phyloP scores from a whole-genome alignment of 2,329 filamentous ascomycete species.

The Botrytis medusae region DNA sequence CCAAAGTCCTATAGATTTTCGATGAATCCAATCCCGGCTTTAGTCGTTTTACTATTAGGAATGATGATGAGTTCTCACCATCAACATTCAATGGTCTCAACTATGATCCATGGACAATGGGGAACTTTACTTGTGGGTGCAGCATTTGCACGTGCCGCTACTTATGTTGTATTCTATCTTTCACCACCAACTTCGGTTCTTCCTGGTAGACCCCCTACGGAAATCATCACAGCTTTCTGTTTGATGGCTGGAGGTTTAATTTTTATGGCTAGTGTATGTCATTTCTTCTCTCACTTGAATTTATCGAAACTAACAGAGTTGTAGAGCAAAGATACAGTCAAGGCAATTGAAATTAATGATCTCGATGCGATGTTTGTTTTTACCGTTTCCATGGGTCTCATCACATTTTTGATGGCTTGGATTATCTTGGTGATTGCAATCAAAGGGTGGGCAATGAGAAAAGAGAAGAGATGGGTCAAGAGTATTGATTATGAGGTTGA shows the following conservation, averaged over 20 bases:
- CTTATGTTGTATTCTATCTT: constrained; percentile 78
- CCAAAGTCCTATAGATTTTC: constrained; percentile 72
- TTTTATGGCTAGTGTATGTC: constrained; percentile 84
- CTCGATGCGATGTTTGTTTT: constrained; percentile 93
- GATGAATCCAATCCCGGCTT: constrained; percentile 82
- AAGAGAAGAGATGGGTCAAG: constrained; percentile 36
- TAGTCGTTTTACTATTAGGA: constrained; percentile 83
- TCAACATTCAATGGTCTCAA: constrained; percentile 70
- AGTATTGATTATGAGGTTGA: not conserved
- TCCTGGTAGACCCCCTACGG: constrained; percentile 82
- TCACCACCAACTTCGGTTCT: constrained; percentile 77
- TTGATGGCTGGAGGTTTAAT: constrained; percentile 83
- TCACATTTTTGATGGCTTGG: constrained; percentile 83
- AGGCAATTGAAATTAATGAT: constrained; percentile 71
- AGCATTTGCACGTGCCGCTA: constrained; percentile 72
- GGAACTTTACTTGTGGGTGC: constrained; percentile 80
- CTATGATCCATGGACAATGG: constrained; percentile 94
- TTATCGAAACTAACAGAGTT: constrained; percentile 28
- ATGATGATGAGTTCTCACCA: constrained; percentile 96
- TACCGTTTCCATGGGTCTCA: constrained; percentile 81
- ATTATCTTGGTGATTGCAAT: constrained; percentile 73
- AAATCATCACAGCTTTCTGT: constrained; percentile 84
- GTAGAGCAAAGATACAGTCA: constrained; percentile 72
- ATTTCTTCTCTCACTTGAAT: not conserved
- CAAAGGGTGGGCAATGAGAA: constrained; percentile 78